Percentiles rank a stretch among this genome's conserved stretches.
Evolutionary conservation across 192 early-diverging fungal genomes (phyloP).

Genomic region (Coemansia sp.): DNA sequence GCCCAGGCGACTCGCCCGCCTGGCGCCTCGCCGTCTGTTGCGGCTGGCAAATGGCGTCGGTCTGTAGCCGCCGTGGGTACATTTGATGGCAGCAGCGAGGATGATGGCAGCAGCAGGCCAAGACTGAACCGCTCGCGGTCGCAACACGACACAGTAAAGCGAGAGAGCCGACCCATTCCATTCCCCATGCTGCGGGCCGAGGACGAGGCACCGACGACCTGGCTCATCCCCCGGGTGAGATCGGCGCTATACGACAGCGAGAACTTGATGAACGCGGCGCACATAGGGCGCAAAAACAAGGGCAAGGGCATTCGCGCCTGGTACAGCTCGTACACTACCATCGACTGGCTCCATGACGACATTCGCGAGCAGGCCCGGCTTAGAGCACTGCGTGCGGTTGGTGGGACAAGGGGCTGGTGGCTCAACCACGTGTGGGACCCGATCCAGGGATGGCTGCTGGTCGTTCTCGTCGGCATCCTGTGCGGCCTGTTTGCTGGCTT

Average conservation of each 20-base stretch:
- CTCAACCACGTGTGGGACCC: conserved; percentile 71
- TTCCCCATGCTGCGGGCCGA: conserved; percentile 50
- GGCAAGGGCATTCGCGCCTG: conserved; percentile 48
- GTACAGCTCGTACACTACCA: conserved; percentile 56
- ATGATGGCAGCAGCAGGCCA: background rate
- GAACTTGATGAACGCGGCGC: conserved; percentile 25
- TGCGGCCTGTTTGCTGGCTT: conserved; percentile 53
- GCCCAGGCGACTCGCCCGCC: conserved; percentile 2
- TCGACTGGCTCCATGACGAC: conserved; percentile 91
- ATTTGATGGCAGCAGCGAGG: conserved; percentile 1
- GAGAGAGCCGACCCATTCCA: conserved; percentile 24
- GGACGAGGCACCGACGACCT: conserved; percentile 50
- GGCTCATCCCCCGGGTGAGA: conserved; percentile 52
- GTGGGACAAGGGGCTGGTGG: conserved; percentile 64
- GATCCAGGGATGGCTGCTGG: conserved; percentile 86
- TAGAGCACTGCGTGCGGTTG: conserved; percentile 59
- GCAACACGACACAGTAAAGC: conserved; percentile 15
- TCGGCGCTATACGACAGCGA: conserved; percentile 51
- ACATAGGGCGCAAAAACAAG: conserved; percentile 32
- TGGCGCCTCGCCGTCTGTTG: background rate
- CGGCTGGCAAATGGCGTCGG: conserved; percentile 8
- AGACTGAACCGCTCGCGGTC: conserved; percentile 27
- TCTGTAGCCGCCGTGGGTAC: background rate
- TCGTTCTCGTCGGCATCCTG: conserved; percentile 68
- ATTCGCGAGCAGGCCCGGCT: conserved; percentile 80